Evolutionary conservation across 176 grass and related monocot genomes (phyloP).

Genomic region (Thalia dealbata): DNA sequence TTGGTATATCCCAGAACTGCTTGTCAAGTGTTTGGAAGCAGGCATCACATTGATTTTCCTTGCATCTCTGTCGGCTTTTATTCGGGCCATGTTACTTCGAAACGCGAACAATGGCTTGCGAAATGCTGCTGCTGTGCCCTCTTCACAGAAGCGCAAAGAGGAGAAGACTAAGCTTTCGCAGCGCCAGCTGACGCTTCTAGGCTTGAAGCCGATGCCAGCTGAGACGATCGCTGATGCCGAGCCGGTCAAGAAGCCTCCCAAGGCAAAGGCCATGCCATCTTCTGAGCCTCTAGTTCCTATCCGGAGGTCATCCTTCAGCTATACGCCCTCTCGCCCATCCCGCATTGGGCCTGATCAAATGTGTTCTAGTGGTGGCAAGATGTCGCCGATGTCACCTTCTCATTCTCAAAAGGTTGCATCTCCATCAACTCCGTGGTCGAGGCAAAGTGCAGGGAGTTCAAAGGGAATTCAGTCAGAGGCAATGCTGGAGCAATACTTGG

Average conservation of each 20-base stretch:
- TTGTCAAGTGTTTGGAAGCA: constrained; percentile 46
- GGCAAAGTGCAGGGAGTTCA: constrained; percentile 53
- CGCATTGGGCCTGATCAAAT: constrained; percentile 43
- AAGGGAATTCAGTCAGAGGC: constrained; percentile 85
- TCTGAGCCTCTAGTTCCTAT: constrained; percentile 75
- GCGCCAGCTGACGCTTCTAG: constrained; percentile 50
- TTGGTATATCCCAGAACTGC: constrained; percentile 32
- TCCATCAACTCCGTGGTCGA: constrained; percentile 80
- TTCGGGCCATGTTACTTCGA: constrained; percentile 48
- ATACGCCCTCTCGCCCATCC: constrained; percentile 46
- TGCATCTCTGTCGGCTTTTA: constrained; percentile 39
- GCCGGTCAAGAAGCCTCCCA: constrained; percentile 68
- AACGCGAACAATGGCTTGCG: constrained; percentile 26
- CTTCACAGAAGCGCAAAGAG: constrained; percentile 34
- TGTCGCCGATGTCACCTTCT: constrained; percentile 52
- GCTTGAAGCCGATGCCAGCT: constrained; percentile 27
- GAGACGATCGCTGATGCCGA: constrained; percentile 22
- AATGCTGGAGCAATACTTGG: constrained; percentile 72
- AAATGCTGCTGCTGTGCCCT: neutral
- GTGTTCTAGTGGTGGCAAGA: constrained; percentile 52
- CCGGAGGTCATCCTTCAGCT: constrained; percentile 65
- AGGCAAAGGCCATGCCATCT: constrained; percentile 35
- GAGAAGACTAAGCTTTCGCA: constrained; percentile 35
- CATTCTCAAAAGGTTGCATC: constrained; percentile 46
- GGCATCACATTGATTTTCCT: constrained; percentile 35